These are phyloP conservation scores for Vitis hybrid DNA, from an alignment of 177 flowering plant species.

Conservation along the genomic window DNA sequence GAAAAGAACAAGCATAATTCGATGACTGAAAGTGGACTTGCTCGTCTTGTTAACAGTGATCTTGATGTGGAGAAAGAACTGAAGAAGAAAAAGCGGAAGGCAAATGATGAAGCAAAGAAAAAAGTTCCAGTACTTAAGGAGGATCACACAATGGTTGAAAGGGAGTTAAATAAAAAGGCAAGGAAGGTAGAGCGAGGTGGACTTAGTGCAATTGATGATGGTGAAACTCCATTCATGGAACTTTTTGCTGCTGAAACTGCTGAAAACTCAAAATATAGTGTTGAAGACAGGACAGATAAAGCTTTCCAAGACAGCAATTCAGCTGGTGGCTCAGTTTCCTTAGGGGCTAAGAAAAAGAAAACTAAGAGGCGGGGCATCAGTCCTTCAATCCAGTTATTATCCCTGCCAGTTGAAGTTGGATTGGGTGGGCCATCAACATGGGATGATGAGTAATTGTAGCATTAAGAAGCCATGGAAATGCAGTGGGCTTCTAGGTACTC, in stretches of 20 bases:
- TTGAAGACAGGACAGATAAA: slow-evolving; percentile 16
- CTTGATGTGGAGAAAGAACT: slow-evolving; percentile 15
- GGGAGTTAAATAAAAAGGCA: slow-evolving; percentile 23
- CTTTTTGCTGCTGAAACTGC: slow-evolving; percentile 30
- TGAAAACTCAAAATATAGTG: slow-evolving; percentile 11
- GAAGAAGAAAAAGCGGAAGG: slow-evolving; percentile 26
- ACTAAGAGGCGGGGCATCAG: slow-evolving; percentile 17
- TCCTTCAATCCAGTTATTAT: slow-evolving; percentile 18
- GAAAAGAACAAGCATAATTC: slow-evolving; percentile 16
- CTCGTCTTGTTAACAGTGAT: slow-evolving; percentile 12
- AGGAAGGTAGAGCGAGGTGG: slow-evolving; percentile 24
- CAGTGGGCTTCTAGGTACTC: not conserved
- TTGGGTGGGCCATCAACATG: slow-evolving; percentile 85
- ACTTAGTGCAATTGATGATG: slow-evolving; percentile 57
- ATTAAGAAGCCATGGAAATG: not conserved
- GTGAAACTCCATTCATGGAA: slow-evolving; percentile 58
- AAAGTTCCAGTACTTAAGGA: slow-evolving; percentile 11
- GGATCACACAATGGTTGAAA: slow-evolving; percentile 10
- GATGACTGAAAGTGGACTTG: slow-evolving; percentile 16
- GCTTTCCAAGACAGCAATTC: slow-evolving; percentile 7
- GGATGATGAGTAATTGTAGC: slow-evolving; percentile 39
- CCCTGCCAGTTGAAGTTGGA: slow-evolving; percentile 54
- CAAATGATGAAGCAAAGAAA: slow-evolving; percentile 18
- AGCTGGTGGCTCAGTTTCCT: slow-evolving; percentile 26
- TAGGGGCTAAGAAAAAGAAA: slow-evolving; percentile 49